Base-by-base conservation (phyloP, 768 basidiomycete genomes). In the Naematelia encephala region DNA sequence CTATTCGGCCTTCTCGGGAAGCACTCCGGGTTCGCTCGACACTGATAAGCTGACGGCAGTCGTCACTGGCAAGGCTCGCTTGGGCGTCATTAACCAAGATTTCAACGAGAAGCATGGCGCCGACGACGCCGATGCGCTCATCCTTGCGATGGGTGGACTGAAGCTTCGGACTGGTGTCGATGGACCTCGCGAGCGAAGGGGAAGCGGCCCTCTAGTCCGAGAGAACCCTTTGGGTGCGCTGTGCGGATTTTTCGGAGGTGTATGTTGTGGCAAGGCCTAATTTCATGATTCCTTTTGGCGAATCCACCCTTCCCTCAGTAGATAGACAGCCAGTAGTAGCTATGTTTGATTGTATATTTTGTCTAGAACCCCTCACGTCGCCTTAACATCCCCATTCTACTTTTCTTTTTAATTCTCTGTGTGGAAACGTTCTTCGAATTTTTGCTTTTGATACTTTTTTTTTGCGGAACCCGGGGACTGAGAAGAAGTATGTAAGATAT, bases 1-100 rank as follows among this genome's bases (percentile, higher is more conserved):
- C 70, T 66, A 69, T 56, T 62, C 67, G 1, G 74, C 76, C 4
- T 75, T 77, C 62, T 54, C 62, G 34, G 44, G 61, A 1, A 62
- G 65, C 0, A 23, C 48, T 1, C 13, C 57, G n/a, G 42, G 62
- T 11, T 25, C 46, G 19, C 54, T 72, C 28, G 72, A 74, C 56
- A 61, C 63, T n/a, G 74, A 75, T 22, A 70, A 67, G 43, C 60
- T 75, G 46, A 60, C 74, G 4, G 74, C 69, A 8, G 71, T 75
- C 14, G 69, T 75, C 34, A 69, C 70, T 46, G 74, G 74, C 27
- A 62, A 59, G 49, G 61, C 74, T 11, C 56, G 54, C 11, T 56
- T 75, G 16, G 45, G 54, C 16, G 67, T 71, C 25, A 63, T 72
- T 21, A 21, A 16, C 2, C 25, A 56, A 3, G 54, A 60, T 23